Evolutionary conservation across 495 filamentous ascomycete genomes (phyloP).

Genomic region (Platismatia glauca): DNA sequence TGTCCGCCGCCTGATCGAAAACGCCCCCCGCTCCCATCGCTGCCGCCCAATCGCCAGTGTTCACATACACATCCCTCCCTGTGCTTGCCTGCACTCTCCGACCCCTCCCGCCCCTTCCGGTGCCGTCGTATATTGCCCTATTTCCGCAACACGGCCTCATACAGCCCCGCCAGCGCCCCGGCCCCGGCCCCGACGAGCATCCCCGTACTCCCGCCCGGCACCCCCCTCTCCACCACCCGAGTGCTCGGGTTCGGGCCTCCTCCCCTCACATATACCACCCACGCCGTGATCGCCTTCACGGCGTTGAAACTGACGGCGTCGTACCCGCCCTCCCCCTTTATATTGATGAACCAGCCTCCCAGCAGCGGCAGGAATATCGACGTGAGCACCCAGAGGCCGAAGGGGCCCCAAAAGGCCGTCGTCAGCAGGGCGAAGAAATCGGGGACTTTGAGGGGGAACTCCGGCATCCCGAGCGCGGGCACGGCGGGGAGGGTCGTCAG

Average conservation of each 20-base stretch:
- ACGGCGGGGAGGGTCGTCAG: constrained; percentile 61
- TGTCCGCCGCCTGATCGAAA: not conserved
- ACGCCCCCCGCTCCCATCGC: not conserved
- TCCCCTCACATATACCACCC: constrained; percentile 61
- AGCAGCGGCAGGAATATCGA: constrained; percentile 58
- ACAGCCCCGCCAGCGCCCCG: constrained; percentile 60
- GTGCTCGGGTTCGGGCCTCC: constrained; percentile 48
- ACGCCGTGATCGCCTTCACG: constrained; percentile 69
- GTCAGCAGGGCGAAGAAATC: constrained; percentile 78
- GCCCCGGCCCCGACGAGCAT: constrained; percentile 64
- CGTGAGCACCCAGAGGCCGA: constrained; percentile 68
- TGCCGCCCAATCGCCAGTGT: not conserved
- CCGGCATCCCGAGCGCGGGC: constrained; percentile 32
- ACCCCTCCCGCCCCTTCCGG: not conserved
- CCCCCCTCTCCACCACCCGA: constrained; percentile 50
- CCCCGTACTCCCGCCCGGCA: constrained; percentile 64
- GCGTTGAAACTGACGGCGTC: constrained; percentile 88
- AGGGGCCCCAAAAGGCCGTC: constrained; percentile 70
- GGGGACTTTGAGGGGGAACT: constrained; percentile 54
- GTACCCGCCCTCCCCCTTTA: constrained; percentile 54
- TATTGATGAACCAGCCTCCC: constrained; percentile 79
- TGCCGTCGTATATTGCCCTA: not conserved
- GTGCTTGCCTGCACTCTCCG: not conserved
- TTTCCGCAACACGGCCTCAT: constrained; percentile 61
- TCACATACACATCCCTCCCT: not conserved